These are phyloP conservation scores for Rhodotorula graminis DNA, from an alignment of 768 basidiomycete genomes.

Conservation along the genomic window DNA sequence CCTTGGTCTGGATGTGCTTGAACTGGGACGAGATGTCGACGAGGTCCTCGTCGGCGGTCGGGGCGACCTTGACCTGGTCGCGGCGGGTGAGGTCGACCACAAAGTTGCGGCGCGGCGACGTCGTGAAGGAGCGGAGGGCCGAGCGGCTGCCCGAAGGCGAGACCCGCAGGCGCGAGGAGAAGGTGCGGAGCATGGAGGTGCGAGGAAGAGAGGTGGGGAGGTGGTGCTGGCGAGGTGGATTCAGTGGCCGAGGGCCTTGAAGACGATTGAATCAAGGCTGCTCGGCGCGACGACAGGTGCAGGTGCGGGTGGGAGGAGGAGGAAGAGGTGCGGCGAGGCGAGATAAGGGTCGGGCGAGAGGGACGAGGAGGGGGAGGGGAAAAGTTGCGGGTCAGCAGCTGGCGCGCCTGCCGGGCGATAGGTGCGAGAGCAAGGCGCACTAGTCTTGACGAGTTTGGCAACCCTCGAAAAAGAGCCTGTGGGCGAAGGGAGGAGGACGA, in stretches of 20 bases:
- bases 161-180: constrained; percentile 29
- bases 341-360: constrained; percentile 3
- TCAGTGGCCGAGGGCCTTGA: constrained; percentile 29
- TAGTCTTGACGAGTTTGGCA: constrained; percentile 1
- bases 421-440: neutral
- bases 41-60: constrained; percentile 19
- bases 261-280: constrained; percentile 27
- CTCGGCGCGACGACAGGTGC: too few relatives aligned
- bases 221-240: constrained; percentile 1
- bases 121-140: constrained; percentile 25
- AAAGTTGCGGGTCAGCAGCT: neutral
- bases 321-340: neutral
- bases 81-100: constrained; percentile 28
- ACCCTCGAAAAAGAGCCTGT: neutral
- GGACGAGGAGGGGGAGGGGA: neutral
- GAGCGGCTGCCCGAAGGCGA: constrained; percentile 4
- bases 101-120: constrained; percentile 17
- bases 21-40: constrained; percentile 40
- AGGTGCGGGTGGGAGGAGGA: neutral
- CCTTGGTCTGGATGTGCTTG: constrained; percentile 39
- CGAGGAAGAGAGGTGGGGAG: neutral
- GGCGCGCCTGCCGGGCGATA: too few relatives aligned
- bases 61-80: constrained; percentile 15
- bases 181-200: constrained; percentile 35
- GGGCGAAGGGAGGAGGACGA: neutral